These are phyloP conservation scores for Neofusicoccum umdonicola DNA, from an alignment of 2,329 filamentous ascomycete genomes.

Conservation along the genomic window DNA sequence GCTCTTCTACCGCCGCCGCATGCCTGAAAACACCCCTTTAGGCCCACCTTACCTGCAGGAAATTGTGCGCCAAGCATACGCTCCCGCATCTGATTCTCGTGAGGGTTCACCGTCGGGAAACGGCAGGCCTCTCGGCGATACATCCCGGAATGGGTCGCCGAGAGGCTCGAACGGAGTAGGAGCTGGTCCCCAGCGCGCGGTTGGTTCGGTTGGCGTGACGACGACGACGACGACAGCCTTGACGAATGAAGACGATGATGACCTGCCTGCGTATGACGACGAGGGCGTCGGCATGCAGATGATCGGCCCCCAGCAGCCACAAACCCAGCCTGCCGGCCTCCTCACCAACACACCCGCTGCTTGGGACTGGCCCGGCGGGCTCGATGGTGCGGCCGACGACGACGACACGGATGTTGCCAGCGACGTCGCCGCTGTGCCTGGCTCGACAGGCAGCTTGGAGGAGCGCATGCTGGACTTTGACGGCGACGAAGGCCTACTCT, in stretches of 20 bases:
- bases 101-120: conserved; percentile 61
- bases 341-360: not conserved
- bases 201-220: conserved; percentile 14
- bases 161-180: conserved; percentile 77
- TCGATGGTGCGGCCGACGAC: not conserved
- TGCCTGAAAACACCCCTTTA: conserved; percentile 64
- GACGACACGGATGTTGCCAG: conserved; percentile 12
- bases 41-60: conserved; percentile 74
- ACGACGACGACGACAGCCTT: not conserved
- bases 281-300: not conserved
- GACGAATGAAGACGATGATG: not conserved
- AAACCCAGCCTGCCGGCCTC: not conserved
- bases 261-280: conserved; percentile 7
- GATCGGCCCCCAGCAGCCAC: not conserved
- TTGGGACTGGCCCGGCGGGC: not conserved
- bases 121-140: conserved; percentile 82
- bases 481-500: not conserved
- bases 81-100: conserved; percentile 47
- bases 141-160: conserved; percentile 87
- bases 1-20: conserved; percentile 87
- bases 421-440: not conserved
- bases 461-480: conserved; percentile 4
- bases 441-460: not conserved
- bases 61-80: conserved; percentile 64
- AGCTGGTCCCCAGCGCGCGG: conserved; percentile 47